Conservation (phyloP, 208 protist genomes). For the Crithidia thermophila region DNA sequence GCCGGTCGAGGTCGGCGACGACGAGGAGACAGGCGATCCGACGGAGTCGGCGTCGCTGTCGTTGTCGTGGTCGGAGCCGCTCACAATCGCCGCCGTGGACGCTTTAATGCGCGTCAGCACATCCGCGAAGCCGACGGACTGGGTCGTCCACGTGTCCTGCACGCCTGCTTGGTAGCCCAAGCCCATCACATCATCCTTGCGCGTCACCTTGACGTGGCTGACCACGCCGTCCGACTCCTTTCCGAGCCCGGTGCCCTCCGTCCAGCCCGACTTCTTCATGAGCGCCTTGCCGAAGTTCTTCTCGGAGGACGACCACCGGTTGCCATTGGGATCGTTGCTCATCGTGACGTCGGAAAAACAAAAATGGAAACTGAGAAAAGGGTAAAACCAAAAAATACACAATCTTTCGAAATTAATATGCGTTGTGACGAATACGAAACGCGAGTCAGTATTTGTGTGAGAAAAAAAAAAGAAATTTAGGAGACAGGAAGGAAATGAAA, state of each 20-base stretch:
- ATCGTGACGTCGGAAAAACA: slow-evolving; percentile 26
- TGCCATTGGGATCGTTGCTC: slow-evolving; percentile 85
- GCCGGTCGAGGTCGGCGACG: slow-evolving; percentile 22
- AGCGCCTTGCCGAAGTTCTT: slow-evolving; percentile 86
- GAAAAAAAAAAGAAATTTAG: no score
- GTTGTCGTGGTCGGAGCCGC: slow-evolving; percentile 38
- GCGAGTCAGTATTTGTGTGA: no score
- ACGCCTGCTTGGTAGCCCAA: slow-evolving; percentile 85
- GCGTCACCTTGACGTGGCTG: slow-evolving; percentile 86
- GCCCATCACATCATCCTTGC: slow-evolving; percentile 89
- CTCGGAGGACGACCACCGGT: slow-evolving; percentile 77
- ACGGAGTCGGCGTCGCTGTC: slow-evolving; percentile 1
- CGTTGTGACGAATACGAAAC: no score
- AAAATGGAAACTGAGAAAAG: not conserved
- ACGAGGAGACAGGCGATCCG: slow-evolving; percentile 13
- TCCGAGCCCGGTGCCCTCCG: slow-evolving; percentile 89
- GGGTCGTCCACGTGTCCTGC: slow-evolving; percentile 83
- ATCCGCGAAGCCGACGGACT: slow-evolving; percentile 89
- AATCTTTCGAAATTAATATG: no score
- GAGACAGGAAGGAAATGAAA: no score
- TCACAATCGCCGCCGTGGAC: slow-evolving; percentile 21
- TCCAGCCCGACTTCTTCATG: slow-evolving; percentile 92
- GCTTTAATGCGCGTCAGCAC: slow-evolving; percentile 77
- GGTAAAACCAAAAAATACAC: not conserved
- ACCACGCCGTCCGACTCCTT: slow-evolving; percentile 80